These are phyloP conservation scores for Malassezia brasiliensis DNA, from an alignment of 1,284 basidiomycete genomes.

Conservation along the genomic window DNA sequence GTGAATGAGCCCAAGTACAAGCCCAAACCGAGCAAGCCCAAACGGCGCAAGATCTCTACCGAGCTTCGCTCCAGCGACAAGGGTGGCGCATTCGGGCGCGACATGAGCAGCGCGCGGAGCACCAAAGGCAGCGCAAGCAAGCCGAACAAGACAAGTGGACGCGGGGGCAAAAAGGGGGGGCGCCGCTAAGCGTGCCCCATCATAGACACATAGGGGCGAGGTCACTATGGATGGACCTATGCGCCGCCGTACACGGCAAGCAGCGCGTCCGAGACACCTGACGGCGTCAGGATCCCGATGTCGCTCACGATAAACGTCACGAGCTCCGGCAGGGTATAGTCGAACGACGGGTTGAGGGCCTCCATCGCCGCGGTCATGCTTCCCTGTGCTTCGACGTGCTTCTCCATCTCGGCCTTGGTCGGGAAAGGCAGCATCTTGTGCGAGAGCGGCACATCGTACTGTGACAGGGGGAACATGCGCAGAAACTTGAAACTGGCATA, in stretches of 20 bases:
- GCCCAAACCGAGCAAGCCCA: conserved; percentile 9
- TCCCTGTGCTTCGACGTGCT: neutral
- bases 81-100: conserved; percentile 19
- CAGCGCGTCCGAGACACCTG: conserved; percentile 79
- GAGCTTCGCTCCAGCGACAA: conserved; percentile 4
- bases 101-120: conserved; percentile 16
- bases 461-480: conserved; percentile 86
- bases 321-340: conserved; percentile 58
- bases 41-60: conserved; percentile 18
- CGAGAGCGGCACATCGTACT: conserved; percentile 72
- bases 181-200: neutral
- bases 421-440: conserved; percentile 24
- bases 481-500: conserved; percentile 77
- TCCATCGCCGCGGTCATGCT: conserved; percentile 37
- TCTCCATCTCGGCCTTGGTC: neutral
- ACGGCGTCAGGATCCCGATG: conserved; percentile 79
- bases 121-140: neutral
- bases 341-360: conserved; percentile 36
- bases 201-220: too few relatives aligned
- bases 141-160: neutral
- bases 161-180: neutral
- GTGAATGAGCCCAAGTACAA: conserved; percentile 19
- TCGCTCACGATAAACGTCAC: conserved; percentile 84
- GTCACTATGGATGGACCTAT: neutral
- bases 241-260: conserved; percentile 65